These are phyloP conservation scores for Oxyria digyna DNA, from an alignment of 148 eudicot species.

Conservation along the genomic window DNA sequence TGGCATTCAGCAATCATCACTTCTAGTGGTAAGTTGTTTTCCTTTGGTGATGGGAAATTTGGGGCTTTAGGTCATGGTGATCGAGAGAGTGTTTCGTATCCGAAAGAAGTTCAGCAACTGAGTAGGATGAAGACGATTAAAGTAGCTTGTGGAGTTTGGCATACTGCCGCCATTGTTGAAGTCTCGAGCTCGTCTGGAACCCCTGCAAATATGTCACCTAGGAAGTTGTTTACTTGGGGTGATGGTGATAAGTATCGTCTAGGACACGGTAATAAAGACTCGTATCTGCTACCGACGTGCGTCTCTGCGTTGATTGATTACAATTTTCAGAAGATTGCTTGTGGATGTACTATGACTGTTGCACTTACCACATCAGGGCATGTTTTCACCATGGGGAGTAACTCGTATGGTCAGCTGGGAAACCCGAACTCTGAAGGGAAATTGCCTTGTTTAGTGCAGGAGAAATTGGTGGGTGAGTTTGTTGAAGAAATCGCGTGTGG, in stretches of 20 bases:
- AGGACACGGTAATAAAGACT: slow-evolving; percentile 63
- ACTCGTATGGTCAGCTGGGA: slow-evolving; percentile 56
- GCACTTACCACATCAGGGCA: slow-evolving; percentile 72
- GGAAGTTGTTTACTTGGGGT: slow-evolving; percentile 84
- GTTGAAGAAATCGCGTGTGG: slow-evolving; percentile 78
- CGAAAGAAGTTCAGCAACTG: slow-evolving; percentile 56
- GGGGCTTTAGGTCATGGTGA: slow-evolving; percentile 86
- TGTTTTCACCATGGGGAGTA: slow-evolving; percentile 65
- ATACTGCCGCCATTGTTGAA: slow-evolving; percentile 81
- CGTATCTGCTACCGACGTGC: slow-evolving; percentile 51
- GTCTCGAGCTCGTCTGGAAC: slow-evolving; percentile 22
- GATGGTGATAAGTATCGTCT: slow-evolving; percentile 68
- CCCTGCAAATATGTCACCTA: slow-evolving; percentile 25
- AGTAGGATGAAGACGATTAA: slow-evolving; percentile 45
- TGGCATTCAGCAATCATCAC: slow-evolving; percentile 76
- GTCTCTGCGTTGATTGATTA: slow-evolving; percentile 56
- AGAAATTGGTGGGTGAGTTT: slow-evolving; percentile 53
- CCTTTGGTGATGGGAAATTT: slow-evolving; percentile 86
- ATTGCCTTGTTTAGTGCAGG: slow-evolving; percentile 58
- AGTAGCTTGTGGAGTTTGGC: slow-evolving; percentile 89
- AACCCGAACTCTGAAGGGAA: slow-evolving; percentile 56
- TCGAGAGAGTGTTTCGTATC: slow-evolving; percentile 38
- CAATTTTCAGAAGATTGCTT: slow-evolving; percentile 59
- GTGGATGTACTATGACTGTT: slow-evolving; percentile 53
- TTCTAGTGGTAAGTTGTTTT: slow-evolving; percentile 45